Evolutionary conservation across 345 rosid genomes (phyloP), one percentile per base, ranked within the genome.

Genomic region (Aquilaria sinensis): DNA sequence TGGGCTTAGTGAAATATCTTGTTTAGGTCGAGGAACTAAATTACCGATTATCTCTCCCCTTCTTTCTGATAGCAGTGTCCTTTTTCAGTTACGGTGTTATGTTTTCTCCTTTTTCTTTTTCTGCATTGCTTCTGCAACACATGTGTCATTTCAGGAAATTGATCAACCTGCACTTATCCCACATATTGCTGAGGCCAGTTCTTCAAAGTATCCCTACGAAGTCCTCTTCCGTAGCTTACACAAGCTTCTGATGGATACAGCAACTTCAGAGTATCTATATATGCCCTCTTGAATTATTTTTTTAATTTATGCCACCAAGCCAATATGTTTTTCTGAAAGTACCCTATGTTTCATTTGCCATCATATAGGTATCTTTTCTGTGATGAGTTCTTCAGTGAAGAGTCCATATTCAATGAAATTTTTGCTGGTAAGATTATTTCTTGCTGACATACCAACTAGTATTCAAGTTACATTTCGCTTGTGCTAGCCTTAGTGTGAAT

Each of bases 111-210:
- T 37, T 37, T 37, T 37, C 7, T 23, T 23, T 23, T 23, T 23
- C 23, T 23, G 23, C 43, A 2, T 46, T 16, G 62, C 61, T 57
- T 64, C 46, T 30, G 47, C 57, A 12, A 48, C 51, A 74, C 53
- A 15, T 46, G 12, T 69, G 61, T 65, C 48, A 34, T 43, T 78
- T 70, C 77, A 94, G 99, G 99, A 94, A 68, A 94, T 90, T 62
- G 97, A 90, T 71, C 99, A 90, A 72, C 96, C 99, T 65, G 91
- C 99, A 65, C 64, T 94, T 80, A 94, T 94, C 79, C 99, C 97
- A 7, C 99, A 94, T 80, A 94, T 94, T 77, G 96, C 97, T 55
- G 97, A 94, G 84, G 99, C 99, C 56, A 90, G 88, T 82, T 77
- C 92, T 61, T 75, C 75, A 72, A 94, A 90, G 77, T 90, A 94